Evolutionary conservation across 768 basidiomycete genomes (phyloP), one percentile per base, ranked within the genome.

Genomic region (Leccinellum albellum): DNA sequence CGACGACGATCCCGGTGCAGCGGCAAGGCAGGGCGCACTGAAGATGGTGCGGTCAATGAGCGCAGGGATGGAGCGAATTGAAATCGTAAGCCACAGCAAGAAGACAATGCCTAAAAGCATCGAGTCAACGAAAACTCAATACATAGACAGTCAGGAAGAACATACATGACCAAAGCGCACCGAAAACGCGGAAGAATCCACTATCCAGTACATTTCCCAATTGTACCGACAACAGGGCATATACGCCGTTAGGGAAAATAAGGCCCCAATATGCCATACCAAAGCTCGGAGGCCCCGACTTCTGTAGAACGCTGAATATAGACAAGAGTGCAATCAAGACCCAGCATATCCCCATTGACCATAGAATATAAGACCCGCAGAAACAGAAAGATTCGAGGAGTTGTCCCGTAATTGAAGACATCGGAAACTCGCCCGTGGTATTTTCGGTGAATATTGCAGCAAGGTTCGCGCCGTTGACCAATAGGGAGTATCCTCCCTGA

Each of bases 301-400:
- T 59, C 54, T 58, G 70, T 17, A 70, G 13, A 20, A 74, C 71
- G 33, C 64, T 68, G 53, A 68, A 65, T 26, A 82, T 72, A 8
- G 76, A 76, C 53, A 72, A 66, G n/a, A 78, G 32, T 3, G 80
- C 77, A 20, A 82, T 71, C 50, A 72, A 55, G 46, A 79, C 71
- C 82, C 82, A 83, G 40, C 77, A 76, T 51, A 82, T 70, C 1
- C 81, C 82, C 72, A 84, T 77, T n/a, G 79, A 78, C 79, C 81
- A 84, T 10, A 84, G 66, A 23, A 75, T 60, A 66, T 76, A 82
- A 2, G 81, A 77, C 6, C 68, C 70, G 65, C 76, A 76, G 62
- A 82, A 77, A 63, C 75, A 78, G 26, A 73, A 71, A 4, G 77
- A 70, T 64, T 75, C 76, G 28, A 81, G 62, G 49, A 77, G 71